A percentile compares a stretch with the other conserved stretches of the same genome.
Conservation (phyloP, 805 yeast genomes). For the Candida xyloterini region DNA sequence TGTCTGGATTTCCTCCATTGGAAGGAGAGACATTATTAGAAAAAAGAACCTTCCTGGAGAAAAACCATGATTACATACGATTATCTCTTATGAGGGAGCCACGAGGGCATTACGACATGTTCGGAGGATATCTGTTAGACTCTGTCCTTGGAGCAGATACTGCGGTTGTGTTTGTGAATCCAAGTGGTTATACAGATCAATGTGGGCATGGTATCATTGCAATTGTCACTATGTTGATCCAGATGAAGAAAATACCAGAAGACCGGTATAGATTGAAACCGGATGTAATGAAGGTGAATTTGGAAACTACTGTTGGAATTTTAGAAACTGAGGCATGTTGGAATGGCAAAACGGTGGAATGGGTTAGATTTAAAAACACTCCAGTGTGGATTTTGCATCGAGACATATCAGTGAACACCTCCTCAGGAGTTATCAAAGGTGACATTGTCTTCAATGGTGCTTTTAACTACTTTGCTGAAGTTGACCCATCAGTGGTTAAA, state of each 20-base stretch:
- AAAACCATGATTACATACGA: conserved; percentile 25
- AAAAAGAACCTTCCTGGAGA: conserved; percentile 18
- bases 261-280: conserved; percentile 20
- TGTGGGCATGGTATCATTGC: conserved; percentile 32
- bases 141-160: conserved; percentile 23
- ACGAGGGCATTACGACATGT: conserved; percentile 31
- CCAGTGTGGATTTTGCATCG: conserved; percentile 23
- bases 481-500: conserved; percentile 8
- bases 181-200: conserved; percentile 30
- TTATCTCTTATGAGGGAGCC: conserved; percentile 28
- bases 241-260: conserved; percentile 19
- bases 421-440: conserved; percentile 21
- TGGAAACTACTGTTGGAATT: conserved; percentile 29
- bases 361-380: conserved; percentile 25
- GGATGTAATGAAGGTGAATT: conserved; percentile 17
- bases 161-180: conserved; percentile 26
- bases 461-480: conserved; percentile 23
- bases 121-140: conserved; percentile 26
- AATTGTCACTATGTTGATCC: conserved; percentile 21
- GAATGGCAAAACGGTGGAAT: conserved; percentile 25
- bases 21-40: conserved; percentile 26
- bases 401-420: conserved; percentile 15
- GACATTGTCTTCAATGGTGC: conserved; percentile 31
- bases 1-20: conserved; percentile 21
- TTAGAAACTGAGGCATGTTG: conserved; percentile 23